Percentiles rank a stretch among this genome's conserved stretches.
Evolutionary conservation across 177 flowering plant species (phyloP).

Genomic region (Vitis hybrid): DNA sequence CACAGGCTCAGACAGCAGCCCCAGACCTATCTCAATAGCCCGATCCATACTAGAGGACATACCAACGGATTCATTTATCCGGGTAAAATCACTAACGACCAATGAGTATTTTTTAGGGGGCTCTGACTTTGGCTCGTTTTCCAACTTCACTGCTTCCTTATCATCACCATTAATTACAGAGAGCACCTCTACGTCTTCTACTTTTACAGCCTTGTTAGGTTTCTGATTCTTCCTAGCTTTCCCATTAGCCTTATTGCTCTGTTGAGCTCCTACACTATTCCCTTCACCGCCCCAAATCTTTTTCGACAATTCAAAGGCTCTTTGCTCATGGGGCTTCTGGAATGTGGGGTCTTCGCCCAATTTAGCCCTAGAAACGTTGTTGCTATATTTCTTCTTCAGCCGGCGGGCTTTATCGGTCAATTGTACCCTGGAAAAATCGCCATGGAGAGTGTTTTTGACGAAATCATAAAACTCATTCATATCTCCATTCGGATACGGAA

Average conservation of each 20-base stretch:
- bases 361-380: conserved; percentile 21
- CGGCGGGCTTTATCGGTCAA: conserved; percentile 33
- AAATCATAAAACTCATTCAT: conserved; percentile 36
- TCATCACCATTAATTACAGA: background rate
- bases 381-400: conserved; percentile 41
- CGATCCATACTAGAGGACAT: too few relatives aligned
- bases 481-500: conserved; percentile 27
- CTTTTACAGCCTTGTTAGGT: background rate
- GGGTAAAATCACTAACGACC: too few relatives aligned
- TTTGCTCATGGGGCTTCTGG: conserved; percentile 31
- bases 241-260: conserved; percentile 9
- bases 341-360: conserved; percentile 24
- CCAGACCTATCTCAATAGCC: too few relatives aligned
- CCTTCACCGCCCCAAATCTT: conserved; percentile 42
- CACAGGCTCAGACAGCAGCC: background rate
- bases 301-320: conserved; percentile 35
- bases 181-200: background rate
- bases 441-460: conserved; percentile 37
- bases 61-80: too few relatives aligned
- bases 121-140: too few relatives aligned
- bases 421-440: conserved; percentile 28
- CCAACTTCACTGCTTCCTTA: background rate
- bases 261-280: background rate
- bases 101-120: too few relatives aligned
- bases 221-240: conserved; percentile 11